Percentiles rank a stretch among this genome's conserved stretches.
phyloP scores from a whole-genome alignment of 106 monocot genomes.

The Dioscorea dumetorum region DNA sequence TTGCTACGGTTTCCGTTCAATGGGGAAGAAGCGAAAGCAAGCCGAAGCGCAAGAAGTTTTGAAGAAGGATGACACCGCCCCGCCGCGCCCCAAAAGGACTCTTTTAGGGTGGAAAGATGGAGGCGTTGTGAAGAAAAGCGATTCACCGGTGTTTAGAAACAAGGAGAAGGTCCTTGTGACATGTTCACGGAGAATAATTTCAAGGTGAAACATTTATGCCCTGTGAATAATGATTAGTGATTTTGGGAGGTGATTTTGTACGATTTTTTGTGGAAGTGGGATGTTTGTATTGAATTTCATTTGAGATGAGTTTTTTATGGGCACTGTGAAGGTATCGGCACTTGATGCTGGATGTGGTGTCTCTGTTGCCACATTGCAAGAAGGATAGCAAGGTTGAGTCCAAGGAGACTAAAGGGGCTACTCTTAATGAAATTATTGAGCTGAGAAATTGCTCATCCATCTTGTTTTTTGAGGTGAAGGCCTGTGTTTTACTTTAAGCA shows the following conservation, averaged over 20 bases:
- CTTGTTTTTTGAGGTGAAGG: constrained; percentile 82
- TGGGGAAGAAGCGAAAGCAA: constrained; percentile 88
- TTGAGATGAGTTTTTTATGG: neutral
- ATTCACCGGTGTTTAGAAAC: constrained; percentile 52
- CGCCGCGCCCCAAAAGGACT: constrained; percentile 50
- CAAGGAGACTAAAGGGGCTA: constrained; percentile 72
- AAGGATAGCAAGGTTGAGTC: constrained; percentile 96
- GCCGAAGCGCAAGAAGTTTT: constrained; percentile 15
- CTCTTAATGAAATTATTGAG: constrained; percentile 83
- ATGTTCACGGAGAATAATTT: constrained; percentile 83
- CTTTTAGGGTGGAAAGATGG: constrained; percentile 69
- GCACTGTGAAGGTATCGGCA: constrained; percentile 62
- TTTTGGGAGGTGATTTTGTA: neutral
- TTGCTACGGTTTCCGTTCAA: constrained; percentile 1
- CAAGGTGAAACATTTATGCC: constrained; percentile 29
- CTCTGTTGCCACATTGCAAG: constrained; percentile 83
- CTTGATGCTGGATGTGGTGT: constrained; percentile 83
- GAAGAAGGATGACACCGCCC: constrained; percentile 32
- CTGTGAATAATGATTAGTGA: neutral
- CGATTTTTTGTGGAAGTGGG: neutral
- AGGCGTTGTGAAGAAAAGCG: constrained; percentile 3
- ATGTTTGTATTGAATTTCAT: neutral
- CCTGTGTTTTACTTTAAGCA: neutral
- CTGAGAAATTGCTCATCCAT: constrained; percentile 82
- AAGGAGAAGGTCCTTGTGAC: constrained; percentile 92